Evolutionary conservation across 345 rosid genomes (phyloP).

Genomic region (Rhizophora mangle): DNA sequence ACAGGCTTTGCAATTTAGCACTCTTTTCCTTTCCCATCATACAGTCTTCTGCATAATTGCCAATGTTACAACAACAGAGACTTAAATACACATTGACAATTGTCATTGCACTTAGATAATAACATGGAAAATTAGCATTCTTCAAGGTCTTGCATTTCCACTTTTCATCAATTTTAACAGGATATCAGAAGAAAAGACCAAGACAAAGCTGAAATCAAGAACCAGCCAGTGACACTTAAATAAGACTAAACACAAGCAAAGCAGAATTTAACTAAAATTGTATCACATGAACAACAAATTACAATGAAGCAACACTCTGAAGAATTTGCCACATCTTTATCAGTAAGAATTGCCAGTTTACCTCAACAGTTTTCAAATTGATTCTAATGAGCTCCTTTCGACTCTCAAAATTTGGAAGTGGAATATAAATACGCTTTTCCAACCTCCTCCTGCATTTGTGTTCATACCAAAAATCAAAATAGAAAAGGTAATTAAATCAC

Average conservation of each 20-base stretch:
- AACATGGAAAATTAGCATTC: too few relatives aligned
- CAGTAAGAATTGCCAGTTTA: slow-evolving; percentile 21
- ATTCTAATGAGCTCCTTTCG: slow-evolving; percentile 95
- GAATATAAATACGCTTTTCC: slow-evolving; percentile 98
- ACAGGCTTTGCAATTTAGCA: too few relatives aligned
- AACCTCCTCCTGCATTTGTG: slow-evolving; percentile 82
- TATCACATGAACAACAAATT: not conserved
- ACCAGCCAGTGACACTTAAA: too few relatives aligned
- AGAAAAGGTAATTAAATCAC: not conserved
- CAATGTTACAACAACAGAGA: too few relatives aligned
- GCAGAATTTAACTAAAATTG: not conserved
- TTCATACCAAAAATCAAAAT: slow-evolving; percentile 14
- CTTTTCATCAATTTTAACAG: too few relatives aligned
- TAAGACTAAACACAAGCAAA: not conserved
- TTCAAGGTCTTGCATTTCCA: too few relatives aligned
- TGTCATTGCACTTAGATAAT: too few relatives aligned
- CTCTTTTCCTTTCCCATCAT: too few relatives aligned
- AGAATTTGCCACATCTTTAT: not conserved
- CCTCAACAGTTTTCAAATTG: slow-evolving; percentile 97
- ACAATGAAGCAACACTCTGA: not conserved
- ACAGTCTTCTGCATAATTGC: too few relatives aligned
- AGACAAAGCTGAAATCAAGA: too few relatives aligned
- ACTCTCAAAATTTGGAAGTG: slow-evolving; percentile 96
- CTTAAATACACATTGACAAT: too few relatives aligned
- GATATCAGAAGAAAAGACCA: too few relatives aligned